A percentile compares a stretch with the other conserved stretches of the same genome.
phyloP scores from a whole-genome alignment of 495 filamentous ascomycete genomes.

The Glarea lozoyensis region DNA sequence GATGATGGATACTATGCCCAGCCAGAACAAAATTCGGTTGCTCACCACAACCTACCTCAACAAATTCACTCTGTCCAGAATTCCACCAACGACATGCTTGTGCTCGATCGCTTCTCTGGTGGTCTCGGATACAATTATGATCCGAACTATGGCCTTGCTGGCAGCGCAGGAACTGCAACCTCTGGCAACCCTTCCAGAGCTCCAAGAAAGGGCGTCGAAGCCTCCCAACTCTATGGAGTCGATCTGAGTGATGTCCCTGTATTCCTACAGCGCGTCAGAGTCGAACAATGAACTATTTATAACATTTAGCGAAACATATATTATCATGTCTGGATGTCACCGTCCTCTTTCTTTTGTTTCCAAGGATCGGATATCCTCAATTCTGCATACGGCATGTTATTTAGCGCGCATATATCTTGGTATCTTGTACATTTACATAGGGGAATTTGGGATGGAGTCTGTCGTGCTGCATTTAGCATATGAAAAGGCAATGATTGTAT shows the following conservation, averaged over 20 bases:
- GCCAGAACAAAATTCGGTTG: not conserved
- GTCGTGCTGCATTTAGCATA: too few relatives aligned
- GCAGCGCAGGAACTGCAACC: constrained; percentile 9
- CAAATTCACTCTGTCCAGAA: not conserved
- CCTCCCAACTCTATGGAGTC: constrained; percentile 8
- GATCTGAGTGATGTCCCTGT: constrained; percentile 11
- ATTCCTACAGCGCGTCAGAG: constrained; percentile 11
- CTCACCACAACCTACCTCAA: not conserved
- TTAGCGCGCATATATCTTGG: too few relatives aligned
- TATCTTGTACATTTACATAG: too few relatives aligned
- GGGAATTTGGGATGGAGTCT: too few relatives aligned
- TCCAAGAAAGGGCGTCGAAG: constrained; percentile 4
- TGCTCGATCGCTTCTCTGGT: constrained; percentile 10
- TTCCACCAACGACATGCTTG: constrained; percentile 12
- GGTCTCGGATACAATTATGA: constrained; percentile 11
- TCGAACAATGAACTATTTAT: too few relatives aligned
- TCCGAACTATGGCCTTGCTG: constrained; percentile 6
- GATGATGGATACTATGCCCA: constrained; percentile 2
- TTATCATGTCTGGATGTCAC: not conserved
- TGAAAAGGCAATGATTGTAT: too few relatives aligned
- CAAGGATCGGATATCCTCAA: not conserved
- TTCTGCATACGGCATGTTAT: constrained; percentile 3
- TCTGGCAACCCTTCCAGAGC: not conserved
- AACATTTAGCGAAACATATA: not conserved
- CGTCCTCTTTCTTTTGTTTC: not conserved